Evolutionary conservation across 306 rosid genomes (phyloP).

Genomic region (Mimosa bimucronata): DNA sequence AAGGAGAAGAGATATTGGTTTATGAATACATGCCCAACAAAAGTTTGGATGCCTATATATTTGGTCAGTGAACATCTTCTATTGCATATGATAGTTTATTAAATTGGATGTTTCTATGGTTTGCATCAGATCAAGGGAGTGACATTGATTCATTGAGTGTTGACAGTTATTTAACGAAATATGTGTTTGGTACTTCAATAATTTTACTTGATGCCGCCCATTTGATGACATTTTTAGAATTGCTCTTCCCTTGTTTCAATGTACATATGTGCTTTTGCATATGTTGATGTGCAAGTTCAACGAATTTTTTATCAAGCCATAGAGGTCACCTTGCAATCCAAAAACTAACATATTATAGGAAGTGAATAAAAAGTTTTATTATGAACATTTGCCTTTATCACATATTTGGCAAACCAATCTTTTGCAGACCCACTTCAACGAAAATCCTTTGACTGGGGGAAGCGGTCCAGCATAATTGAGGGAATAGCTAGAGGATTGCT

Average conservation of each 20-base stretch:
- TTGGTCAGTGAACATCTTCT: conserved; percentile 24
- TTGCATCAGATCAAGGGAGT: neutral
- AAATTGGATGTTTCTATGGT: neutral
- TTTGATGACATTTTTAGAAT: neutral
- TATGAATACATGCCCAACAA: conserved; percentile 36
- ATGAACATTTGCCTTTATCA: neutral
- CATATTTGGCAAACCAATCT: no score
- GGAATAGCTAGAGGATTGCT: neutral
- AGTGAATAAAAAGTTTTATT: neutral
- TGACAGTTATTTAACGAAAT: neutral
- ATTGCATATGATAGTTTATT: neutral
- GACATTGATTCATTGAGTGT: neutral
- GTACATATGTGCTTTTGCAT: neutral
- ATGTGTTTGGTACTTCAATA: neutral
- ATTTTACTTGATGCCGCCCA: neutral
- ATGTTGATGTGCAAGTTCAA: neutral
- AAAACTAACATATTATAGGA: neutral
- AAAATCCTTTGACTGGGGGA: no score
- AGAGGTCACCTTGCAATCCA: neutral
- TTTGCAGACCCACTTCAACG: no score
- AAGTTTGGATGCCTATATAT: conserved; percentile 36
- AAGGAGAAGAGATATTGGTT: conserved; percentile 32
- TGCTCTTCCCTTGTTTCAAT: neutral
- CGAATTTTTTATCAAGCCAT: neutral
- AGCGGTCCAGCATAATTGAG: no score